Evolutionary conservation across 2,329 filamentous ascomycete species (phyloP).

Genomic region (Plectosphaerella plurivora): DNA sequence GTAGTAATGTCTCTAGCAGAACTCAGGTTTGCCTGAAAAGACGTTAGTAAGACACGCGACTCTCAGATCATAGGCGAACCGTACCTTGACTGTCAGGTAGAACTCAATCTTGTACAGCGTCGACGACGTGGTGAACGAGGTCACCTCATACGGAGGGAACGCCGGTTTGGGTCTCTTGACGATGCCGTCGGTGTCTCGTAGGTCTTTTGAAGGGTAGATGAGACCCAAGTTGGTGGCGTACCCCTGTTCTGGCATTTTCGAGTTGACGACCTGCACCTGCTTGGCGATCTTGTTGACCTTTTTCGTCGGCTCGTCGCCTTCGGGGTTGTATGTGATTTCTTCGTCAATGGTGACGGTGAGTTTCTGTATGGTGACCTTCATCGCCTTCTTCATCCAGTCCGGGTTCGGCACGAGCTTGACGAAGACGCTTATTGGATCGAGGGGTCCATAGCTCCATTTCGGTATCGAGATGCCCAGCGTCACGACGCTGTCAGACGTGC

Average conservation of each 20-base stretch:
- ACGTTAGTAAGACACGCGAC: constrained; percentile 15
- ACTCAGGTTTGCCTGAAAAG: constrained; percentile 73
- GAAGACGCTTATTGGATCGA: constrained; percentile 93
- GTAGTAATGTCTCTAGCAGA: constrained; percentile 84
- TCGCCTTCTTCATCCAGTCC: constrained; percentile 87
- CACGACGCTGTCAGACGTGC: constrained; percentile 84
- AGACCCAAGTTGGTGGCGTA: constrained; percentile 91
- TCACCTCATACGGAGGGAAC: constrained; percentile 85
- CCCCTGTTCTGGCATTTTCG: constrained; percentile 83
- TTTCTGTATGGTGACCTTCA: constrained; percentile 87
- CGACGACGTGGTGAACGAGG: constrained; percentile 88
- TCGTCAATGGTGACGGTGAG: constrained; percentile 94
- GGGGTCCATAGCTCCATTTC: constrained; percentile 92
- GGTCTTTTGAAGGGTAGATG: constrained; percentile 84
- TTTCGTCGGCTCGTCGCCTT: constrained; percentile 89
- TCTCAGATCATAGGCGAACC: constrained; percentile 1
- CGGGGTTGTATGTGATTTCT: constrained; percentile 97
- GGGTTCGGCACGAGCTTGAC: constrained; percentile 90
- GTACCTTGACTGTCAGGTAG: constrained; percentile 88
- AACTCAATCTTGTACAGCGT: constrained; percentile 98
- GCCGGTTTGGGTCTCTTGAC: constrained; percentile 78
- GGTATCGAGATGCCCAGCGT: constrained; percentile 89
- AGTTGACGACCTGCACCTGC: constrained; percentile 74
- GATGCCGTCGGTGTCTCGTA: constrained; percentile 82
- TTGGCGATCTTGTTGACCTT: constrained; percentile 85